These are phyloP conservation scores for Passiflora organensis DNA, from an alignment of 345 rosid species.

Conservation along the genomic window DNA sequence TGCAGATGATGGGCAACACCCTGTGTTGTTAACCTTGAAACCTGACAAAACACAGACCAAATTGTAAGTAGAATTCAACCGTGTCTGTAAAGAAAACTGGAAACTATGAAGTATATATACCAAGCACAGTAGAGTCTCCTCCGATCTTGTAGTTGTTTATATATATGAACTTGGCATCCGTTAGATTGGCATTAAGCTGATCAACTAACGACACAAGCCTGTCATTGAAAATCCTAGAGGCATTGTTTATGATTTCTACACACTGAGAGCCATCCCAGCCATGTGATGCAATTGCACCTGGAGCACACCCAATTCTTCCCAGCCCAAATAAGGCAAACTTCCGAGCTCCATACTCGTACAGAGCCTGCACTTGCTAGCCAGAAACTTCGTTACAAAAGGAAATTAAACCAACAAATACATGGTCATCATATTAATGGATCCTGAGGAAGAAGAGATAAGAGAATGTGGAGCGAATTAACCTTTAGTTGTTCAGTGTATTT, in stretches of 20 bases:
- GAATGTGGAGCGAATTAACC: slow-evolving; percentile 2
- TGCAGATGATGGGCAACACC: background rate
- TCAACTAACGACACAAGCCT: slow-evolving; percentile 20
- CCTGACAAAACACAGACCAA: too few relatives aligned
- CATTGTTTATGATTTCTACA: slow-evolving; percentile 15
- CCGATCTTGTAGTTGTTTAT: slow-evolving; percentile 11
- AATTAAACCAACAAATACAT: background rate
- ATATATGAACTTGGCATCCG: slow-evolving; percentile 27
- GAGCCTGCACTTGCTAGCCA: slow-evolving; percentile 8
- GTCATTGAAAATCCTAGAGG: slow-evolving; percentile 17
- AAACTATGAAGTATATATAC: too few relatives aligned
- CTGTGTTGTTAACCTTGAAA: background rate
- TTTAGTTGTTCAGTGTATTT: slow-evolving; percentile 23
- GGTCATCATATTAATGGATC: background rate
- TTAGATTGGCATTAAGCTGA: slow-evolving; percentile 12
- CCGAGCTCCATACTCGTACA: slow-evolving; percentile 31
- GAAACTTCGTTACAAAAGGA: background rate
- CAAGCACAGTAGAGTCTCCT: background rate
- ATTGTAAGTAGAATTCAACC: too few relatives aligned
- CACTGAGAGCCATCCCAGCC: slow-evolving; percentile 22
- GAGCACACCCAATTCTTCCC: slow-evolving; percentile 29
- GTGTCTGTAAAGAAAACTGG: too few relatives aligned
- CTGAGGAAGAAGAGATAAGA: too few relatives aligned
- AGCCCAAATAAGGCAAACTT: slow-evolving; percentile 33
- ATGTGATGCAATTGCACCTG: slow-evolving; percentile 6